A percentile compares a stretch with the other conserved stretches of the same genome.
phyloP scores from a whole-genome alignment of 192 early-diverging fungal species.

The Dissophora ornata region DNA sequence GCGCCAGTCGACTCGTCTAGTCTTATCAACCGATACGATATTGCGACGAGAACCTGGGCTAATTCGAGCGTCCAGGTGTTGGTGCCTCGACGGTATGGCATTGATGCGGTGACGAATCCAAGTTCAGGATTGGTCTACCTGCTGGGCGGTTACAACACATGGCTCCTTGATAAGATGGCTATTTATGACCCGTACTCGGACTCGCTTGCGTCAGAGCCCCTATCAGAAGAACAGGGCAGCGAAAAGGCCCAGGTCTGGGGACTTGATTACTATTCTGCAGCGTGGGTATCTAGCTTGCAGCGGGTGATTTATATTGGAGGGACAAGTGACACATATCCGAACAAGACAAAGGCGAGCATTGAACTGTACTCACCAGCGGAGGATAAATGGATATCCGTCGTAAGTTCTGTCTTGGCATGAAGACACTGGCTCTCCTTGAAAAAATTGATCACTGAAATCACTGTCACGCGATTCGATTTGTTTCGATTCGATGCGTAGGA shows the following conservation, averaged over 20 bases:
- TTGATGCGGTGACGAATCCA: conserved; percentile 7
- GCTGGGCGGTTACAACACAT: neutral
- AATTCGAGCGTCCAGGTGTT: neutral
- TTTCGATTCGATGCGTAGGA: too few relatives aligned
- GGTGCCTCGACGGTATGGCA: conserved; percentile 6
- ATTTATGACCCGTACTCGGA: neutral
- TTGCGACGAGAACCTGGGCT: neutral
- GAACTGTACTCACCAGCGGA: neutral
- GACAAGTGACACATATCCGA: neutral
- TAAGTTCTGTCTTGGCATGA: too few relatives aligned
- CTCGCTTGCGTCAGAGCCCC: neutral
- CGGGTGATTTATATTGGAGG: neutral
- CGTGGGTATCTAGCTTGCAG: neutral
- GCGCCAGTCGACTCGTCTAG: neutral
- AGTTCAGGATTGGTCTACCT: conserved; percentile 1
- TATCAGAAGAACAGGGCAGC: neutral
- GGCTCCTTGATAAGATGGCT: neutral
- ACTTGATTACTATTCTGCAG: neutral
- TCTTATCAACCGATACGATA: neutral
- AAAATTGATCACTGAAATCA: too few relatives aligned
- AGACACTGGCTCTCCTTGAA: too few relatives aligned
- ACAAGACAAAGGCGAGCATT: neutral
- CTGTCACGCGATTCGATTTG: too few relatives aligned
- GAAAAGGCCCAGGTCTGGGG: neutral
- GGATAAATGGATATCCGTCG: conserved; percentile 1